These are phyloP conservation scores for Salix purpurea DNA, from an alignment of 345 rosid genomes.

Conservation along the genomic window DNA sequence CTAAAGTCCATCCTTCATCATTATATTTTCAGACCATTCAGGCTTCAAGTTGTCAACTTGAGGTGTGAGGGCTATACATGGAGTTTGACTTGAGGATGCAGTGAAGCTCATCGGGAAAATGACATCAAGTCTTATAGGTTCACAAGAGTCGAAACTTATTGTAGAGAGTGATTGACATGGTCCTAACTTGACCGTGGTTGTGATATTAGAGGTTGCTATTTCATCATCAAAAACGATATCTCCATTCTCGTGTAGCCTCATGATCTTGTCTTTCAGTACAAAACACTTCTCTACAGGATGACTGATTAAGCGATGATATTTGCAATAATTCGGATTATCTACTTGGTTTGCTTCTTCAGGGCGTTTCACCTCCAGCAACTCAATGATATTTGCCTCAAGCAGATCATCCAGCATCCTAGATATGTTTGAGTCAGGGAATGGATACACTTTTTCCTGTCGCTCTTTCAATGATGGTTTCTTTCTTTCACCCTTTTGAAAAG, in stretches of 20 bases:
- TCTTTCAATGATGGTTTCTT: neutral
- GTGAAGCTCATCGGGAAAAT: neutral
- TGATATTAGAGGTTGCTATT: neutral
- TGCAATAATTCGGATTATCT: no score
- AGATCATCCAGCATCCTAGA: no score
- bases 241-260: neutral
- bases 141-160: neutral
- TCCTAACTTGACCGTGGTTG: neutral
- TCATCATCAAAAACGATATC: neutral
- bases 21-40: neutral
- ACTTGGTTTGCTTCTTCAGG: no score
- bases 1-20: neutral
- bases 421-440: no score
- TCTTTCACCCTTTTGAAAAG: neutral
- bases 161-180: neutral
- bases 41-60: neutral
- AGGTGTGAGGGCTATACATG: neutral
- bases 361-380: no score
- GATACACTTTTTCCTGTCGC: neutral
- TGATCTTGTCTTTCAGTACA: no score
- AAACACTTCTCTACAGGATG: no score
- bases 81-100: neutral
- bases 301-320: no score
- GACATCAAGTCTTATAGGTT: neutral
- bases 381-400: no score